Evolutionary conservation across 1,284 basidiomycete species (phyloP).

Genomic region (Cryptococcus sp.): DNA sequence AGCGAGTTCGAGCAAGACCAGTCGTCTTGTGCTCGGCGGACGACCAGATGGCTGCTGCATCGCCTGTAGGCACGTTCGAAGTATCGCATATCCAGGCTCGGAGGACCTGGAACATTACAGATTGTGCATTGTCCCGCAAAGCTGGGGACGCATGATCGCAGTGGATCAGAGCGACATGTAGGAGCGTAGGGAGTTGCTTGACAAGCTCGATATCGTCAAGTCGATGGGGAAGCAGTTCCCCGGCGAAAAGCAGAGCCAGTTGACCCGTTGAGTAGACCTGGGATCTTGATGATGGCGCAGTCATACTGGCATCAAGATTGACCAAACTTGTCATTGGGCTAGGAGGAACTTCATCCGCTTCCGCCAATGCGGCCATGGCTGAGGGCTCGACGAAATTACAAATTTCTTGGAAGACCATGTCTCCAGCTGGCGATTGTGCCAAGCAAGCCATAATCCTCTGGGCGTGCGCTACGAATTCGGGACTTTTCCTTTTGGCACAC

Average conservation of each 20-base stretch:
- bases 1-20: slow-evolving; percentile 51
- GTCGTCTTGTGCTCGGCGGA: slow-evolving; percentile 62
- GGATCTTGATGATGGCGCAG: slow-evolving; percentile 30
- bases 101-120: slow-evolving; percentile 76
- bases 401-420: slow-evolving; percentile 76
- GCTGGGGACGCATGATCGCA: slow-evolving; percentile 74
- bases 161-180: slow-evolving; percentile 81
- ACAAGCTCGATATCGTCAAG: slow-evolving; percentile 67
- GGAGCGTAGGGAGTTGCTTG: slow-evolving; percentile 69
- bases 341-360: slow-evolving; percentile 65
- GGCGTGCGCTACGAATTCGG: slow-evolving; percentile 75
- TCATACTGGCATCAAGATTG: slow-evolving; percentile 49
- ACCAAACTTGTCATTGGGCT: slow-evolving; percentile 60
- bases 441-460: slow-evolving; percentile 82
- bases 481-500: slow-evolving; percentile 77
- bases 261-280: slow-evolving; percentile 71
- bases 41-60: slow-evolving; percentile 32
- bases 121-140: slow-evolving; percentile 69
- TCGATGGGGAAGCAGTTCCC: slow-evolving; percentile 76
- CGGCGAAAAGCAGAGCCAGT: slow-evolving; percentile 82
- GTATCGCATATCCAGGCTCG: slow-evolving; percentile 68
- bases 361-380: slow-evolving; percentile 71
- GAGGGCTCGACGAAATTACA: slow-evolving; percentile 81
- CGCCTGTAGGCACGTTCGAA: slow-evolving; percentile 26
- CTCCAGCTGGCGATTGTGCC: slow-evolving; percentile 73